Evolutionary conservation across 2,329 filamentous ascomycete species (phyloP).

Genomic region (Fusarium chaquense): DNA sequence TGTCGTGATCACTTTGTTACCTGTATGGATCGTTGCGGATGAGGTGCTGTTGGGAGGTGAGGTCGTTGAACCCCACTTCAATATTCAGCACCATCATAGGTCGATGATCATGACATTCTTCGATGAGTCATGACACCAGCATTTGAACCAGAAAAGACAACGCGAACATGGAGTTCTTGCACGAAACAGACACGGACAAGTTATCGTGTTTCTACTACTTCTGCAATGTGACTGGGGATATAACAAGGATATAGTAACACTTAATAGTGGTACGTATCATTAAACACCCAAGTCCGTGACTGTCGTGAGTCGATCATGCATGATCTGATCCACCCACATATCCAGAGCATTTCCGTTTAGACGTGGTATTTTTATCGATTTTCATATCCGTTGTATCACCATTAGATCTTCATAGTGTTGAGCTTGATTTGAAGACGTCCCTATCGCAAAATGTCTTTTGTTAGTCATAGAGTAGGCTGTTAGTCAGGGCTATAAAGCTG

Average conservation of each 20-base stretch:
- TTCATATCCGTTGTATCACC: slow-evolving; percentile 27
- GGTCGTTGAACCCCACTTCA: slow-evolving; percentile 31
- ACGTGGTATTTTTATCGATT: slow-evolving; percentile 3
- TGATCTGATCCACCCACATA: slow-evolving; percentile 27
- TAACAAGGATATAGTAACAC: background rate
- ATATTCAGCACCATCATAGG: slow-evolving; percentile 27
- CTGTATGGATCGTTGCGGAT: background rate
- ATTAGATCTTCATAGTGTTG: slow-evolving; percentile 21
- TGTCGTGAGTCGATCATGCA: background rate
- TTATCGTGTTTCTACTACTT: background rate
- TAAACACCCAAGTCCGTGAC: background rate
- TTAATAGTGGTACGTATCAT: background rate
- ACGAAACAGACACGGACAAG: background rate
- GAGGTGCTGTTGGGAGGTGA: slow-evolving; percentile 11
- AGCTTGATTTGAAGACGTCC: slow-evolving; percentile 9
- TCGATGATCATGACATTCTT: slow-evolving; percentile 22
- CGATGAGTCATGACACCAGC: slow-evolving; percentile 39
- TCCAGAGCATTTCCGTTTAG: slow-evolving; percentile 23
- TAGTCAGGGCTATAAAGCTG: slow-evolving; percentile 5
- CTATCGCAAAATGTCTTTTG: background rate
- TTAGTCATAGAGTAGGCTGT: background rate
- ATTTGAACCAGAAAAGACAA: background rate
- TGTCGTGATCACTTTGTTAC: background rate
- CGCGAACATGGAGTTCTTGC: background rate
- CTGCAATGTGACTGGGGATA: background rate